Evolutionary conservation across 257 asterid species (phyloP).

Genomic region (Nicotiana paniculata): DNA sequence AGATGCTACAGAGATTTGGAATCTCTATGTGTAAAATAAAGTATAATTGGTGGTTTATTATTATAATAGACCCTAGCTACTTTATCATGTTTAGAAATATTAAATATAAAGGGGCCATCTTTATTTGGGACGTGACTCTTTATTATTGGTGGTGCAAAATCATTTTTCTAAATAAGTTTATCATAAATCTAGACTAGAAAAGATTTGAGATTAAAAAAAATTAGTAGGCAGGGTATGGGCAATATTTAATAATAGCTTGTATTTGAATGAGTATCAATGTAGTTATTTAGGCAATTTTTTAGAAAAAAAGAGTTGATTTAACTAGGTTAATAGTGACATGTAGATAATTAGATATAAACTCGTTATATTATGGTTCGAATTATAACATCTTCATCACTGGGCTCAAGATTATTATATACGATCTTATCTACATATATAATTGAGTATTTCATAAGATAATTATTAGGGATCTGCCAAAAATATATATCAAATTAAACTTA

Average conservation of each 20-base stretch:
- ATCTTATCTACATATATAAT: no score
- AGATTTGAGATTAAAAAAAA: no score
- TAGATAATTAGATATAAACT: not conserved
- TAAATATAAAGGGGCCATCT: not conserved
- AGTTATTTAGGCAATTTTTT: no score
- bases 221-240: no score
- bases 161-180: not conserved
- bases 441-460: not conserved
- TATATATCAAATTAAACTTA: not conserved
- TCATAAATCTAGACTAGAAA: not conserved
- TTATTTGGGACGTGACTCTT: not conserved
- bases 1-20: slow-evolving; percentile 1
- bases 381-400: not conserved
- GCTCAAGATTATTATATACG: no score
- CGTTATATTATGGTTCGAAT: not conserved
- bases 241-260: no score
- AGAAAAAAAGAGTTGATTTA: no score
- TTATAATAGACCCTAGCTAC: not conserved
- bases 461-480: not conserved
- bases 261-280: no score
- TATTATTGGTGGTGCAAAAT: not conserved
- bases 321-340: not conserved
- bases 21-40: not conserved
- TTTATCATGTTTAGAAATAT: not conserved
- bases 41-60: not conserved